Base-by-base conservation (phyloP, 306 rosid species). In the Senna tora region DNA sequence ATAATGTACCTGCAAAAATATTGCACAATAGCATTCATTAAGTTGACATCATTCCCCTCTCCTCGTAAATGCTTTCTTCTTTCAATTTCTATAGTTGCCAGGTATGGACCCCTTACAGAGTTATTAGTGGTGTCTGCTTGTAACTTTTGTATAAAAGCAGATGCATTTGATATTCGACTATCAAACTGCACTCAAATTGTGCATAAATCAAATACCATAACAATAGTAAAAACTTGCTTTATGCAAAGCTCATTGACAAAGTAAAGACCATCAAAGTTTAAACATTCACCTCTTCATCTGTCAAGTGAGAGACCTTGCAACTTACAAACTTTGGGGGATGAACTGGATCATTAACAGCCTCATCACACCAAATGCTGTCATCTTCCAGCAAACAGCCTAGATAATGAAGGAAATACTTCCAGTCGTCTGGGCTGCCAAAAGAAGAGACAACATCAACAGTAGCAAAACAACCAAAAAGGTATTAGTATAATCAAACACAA, bases 341-440 rank as follows among this genome's bases (percentile, higher is more conserved):
- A 70, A 88, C 81, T 75, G 88, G 85, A 77, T 92, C 87, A 61
- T 74, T 68, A 74, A 51, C 57, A 43, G 81, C 77, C 76, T 63
- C 82, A 60, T 78, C 72, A 61, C 74, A 73, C 97, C 97, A 95
- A 81, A 74, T 81, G 80, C 87, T 87, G 73, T 81, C 92, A 78
- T 95, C 97, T 86, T 95, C 97, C 80, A 95, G 83, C 88, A 95
- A 86, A 82, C 97, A 92, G 82, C 86, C 92, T 67, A 95, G 87
- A 82, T 95, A 95, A 80, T 95, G 89, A 84, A 89, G 89, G 86
- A 92, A 89, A 81, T 89, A 79, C 80, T 89, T 88, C 99, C 99
- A 95, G 76, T 95, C 99, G 81, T 95, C 97, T 78, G 96, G 96
- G 82, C 99, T 95, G 96, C 87, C 89, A 86, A 39, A 81, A 58